phyloP scores from a whole-genome alignment of 202 grass and related monocot species.

The Sporobolus alterniflorus region DNA sequence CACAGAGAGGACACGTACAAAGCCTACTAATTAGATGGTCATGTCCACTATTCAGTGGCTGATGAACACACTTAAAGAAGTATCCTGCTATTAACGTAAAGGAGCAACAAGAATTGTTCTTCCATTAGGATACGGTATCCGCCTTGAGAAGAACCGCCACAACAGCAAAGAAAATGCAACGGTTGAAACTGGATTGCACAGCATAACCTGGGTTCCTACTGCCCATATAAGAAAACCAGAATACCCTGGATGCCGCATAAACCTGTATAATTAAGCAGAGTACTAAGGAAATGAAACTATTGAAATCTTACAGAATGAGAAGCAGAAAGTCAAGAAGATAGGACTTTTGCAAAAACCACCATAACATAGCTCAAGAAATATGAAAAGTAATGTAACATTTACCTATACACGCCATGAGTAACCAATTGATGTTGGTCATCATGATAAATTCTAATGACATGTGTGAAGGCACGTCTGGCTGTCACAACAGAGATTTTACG shows the following conservation, averaged over 20 bases:
- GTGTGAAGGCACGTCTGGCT: constrained; percentile 79
- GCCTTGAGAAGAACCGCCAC: constrained; percentile 75
- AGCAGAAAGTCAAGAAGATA: background rate
- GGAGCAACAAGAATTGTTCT: background rate
- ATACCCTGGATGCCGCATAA: constrained; percentile 92
- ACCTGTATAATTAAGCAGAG: constrained; percentile 51
- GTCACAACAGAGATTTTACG: constrained; percentile 84
- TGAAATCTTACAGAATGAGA: background rate
- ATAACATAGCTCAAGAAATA: background rate
- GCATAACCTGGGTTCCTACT: constrained; percentile 87
- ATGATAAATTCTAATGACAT: constrained; percentile 73
- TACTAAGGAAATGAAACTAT: constrained; percentile 28
- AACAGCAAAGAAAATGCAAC: constrained; percentile 55
- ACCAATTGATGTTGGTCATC: constrained; percentile 82
- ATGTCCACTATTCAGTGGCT: constrained; percentile 18
- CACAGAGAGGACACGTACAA: background rate
- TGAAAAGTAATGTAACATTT: constrained; percentile 11
- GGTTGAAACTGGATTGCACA: constrained; percentile 82
- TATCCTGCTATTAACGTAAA: background rate
- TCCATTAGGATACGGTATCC: constrained; percentile 81
- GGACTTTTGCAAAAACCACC: background rate
- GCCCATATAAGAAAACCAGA: constrained; percentile 83
- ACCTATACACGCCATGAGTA: constrained; percentile 96
- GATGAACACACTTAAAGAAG: constrained; percentile 10
- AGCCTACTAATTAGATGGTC: constrained; percentile 15